Evolutionary conservation across 768 basidiomycete genomes (phyloP).

Genomic region (Mycena maculata): DNA sequence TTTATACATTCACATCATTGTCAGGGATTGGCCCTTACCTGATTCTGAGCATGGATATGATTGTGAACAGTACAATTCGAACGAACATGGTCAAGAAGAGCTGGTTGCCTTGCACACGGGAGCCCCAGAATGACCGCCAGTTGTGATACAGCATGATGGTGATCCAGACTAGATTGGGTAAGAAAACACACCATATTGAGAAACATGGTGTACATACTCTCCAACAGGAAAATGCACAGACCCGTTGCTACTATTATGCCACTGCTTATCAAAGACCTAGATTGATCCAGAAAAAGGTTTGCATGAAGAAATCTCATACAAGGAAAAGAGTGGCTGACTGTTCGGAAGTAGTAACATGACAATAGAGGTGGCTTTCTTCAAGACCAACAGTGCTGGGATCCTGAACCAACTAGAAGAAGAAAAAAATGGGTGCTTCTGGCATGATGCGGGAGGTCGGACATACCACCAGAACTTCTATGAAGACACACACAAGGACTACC

Average conservation of each 20-base stretch:
- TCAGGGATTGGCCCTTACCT: background rate
- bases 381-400: background rate
- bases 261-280: constrained; percentile 7
- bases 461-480: constrained; percentile 18
- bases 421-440: no score
- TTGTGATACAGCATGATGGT: constrained; percentile 14
- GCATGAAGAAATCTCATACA: background rate
- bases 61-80: constrained; percentile 13
- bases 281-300: background rate
- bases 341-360: constrained; percentile 10
- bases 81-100: constrained; percentile 23
- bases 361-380: constrained; percentile 7
- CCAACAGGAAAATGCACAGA: constrained; percentile 16
- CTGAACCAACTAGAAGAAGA: background rate
- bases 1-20: background rate
- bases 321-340: constrained; percentile 10
- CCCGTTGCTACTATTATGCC: background rate
- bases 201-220: background rate
- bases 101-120: background rate
- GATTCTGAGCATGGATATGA: constrained; percentile 12
- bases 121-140: constrained; percentile 14
- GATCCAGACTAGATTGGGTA: constrained; percentile 18
- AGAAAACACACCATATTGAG: background rate
- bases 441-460: background rate
- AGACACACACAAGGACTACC: background rate